Base-by-base conservation (phyloP, 495 filamentous ascomycete genomes). In the Aspergillus conjunctus region DNA sequence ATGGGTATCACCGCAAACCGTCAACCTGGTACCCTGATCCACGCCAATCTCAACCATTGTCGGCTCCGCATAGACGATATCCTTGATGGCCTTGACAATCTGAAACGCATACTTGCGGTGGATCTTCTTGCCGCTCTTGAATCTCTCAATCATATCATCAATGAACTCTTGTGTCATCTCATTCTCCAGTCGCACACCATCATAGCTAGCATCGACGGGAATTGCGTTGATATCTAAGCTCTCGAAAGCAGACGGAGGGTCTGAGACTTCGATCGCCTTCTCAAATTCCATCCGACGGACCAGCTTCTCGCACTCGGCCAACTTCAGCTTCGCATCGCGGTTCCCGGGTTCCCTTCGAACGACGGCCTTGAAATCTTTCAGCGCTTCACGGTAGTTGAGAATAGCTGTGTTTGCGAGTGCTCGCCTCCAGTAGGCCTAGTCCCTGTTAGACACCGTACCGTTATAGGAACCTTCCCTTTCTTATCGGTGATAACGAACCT, bases 31-130 rank as follows among this genome's bases (percentile, higher is more conserved):
- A 54, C 85, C 92, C 43, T 89, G 73, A 12, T 85, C 82, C 51
- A 99, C 86, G 26, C 89, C 88, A 73, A 93, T 84, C 80, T 99
- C 94, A 22, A 96, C 92, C 94, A 99, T 97, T 1, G 94, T 99
- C 26, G 94, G 85, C 79, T 98, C 94, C 44, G 88, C 84, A 68
- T 92, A 91, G 48, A 97, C 91, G 57, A 98, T 83, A 22, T 96
- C 87, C 74, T 88, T 90, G 62, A 95, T 92, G 30, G 90, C 90
- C 63, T 96, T 78, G 64, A 98, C 79, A 65, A 99, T 99, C 71
- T 96, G 91, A 81, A 93, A 97, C 58, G 90, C 94, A 74, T 97
- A 99, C 84, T 98, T 99, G 80, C 84, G 87, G 74, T 93, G 91
- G 57, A 99, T 81, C 73, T 89, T 92, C 83, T 98, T 97, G 60